Conservation (phyloP, 371 early-diverging fungal genomes). For the Mucor piriformis region DNA sequence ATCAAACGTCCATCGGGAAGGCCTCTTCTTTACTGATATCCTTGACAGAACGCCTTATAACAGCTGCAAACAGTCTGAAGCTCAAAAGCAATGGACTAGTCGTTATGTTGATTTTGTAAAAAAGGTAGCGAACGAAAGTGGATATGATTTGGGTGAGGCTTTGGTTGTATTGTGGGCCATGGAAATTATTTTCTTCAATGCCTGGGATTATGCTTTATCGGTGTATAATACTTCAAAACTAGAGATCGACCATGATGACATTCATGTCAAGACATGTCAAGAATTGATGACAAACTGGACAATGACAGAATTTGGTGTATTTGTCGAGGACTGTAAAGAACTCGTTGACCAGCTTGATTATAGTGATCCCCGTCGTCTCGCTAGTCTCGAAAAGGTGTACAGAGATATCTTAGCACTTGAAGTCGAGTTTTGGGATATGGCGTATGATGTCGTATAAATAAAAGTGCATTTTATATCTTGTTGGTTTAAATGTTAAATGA, state of each 20-base stretch:
- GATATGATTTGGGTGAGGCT: constrained; percentile 30
- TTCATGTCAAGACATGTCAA: constrained; percentile 22
- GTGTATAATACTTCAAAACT: neutral
- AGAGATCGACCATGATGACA: neutral
- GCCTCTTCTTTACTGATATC: constrained; percentile 28
- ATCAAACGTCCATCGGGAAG: constrained; percentile 31
- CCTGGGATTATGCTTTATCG: constrained; percentile 24
- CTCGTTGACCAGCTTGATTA: constrained; percentile 18
- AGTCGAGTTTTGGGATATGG: constrained; percentile 32
- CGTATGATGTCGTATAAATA: constrained; percentile 10
- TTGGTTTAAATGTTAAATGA: no score
- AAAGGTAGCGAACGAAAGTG: constrained; percentile 26
- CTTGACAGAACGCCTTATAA: constrained; percentile 13
- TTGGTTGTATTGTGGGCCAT: constrained; percentile 33
- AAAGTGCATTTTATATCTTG: no score
- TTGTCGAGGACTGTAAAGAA: constrained; percentile 25
- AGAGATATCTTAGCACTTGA: constrained; percentile 24
- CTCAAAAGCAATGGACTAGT: constrained; percentile 19
- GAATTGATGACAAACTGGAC: constrained; percentile 31
- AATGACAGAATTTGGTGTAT: constrained; percentile 18
- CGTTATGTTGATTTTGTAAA: constrained; percentile 30
- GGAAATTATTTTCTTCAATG: constrained; percentile 29
- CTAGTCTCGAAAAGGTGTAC: constrained; percentile 25
- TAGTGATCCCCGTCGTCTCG: constrained; percentile 15
- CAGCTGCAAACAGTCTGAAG: neutral